A percentile compares a stretch with the other conserved stretches of the same genome.
Conservation (phyloP, 768 basidiomycete species). For the Phaeotremella skinneri region DNA sequence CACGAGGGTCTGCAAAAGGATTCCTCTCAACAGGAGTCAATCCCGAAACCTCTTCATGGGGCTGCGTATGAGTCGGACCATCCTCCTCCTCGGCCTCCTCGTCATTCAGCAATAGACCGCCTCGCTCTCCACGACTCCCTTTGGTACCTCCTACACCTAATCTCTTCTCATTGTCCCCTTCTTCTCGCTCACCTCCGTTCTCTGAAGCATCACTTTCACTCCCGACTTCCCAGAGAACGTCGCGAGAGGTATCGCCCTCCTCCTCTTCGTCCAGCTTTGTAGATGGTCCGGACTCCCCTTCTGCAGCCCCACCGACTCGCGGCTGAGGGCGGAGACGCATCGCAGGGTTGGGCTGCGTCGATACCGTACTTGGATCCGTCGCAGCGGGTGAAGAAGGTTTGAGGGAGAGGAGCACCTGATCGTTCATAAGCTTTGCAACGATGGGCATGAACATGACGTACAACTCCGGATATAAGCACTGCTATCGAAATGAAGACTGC, state of each 20-base stretch:
- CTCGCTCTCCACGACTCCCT: constrained; percentile 13
- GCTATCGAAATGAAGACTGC: constrained; percentile 82
- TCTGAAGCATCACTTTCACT: constrained; percentile 23
- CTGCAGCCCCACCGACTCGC: constrained; percentile 19
- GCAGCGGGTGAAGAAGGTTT: constrained; percentile 56
- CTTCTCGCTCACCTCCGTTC: constrained; percentile 15
- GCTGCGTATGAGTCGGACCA: background rate
- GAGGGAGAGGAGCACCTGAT: constrained; percentile 72
- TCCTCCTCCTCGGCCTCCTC: constrained; percentile 19
- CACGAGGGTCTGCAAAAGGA: constrained; percentile 18
- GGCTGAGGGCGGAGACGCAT: constrained; percentile 25
- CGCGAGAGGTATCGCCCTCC: background rate
- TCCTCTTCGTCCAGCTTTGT: constrained; percentile 13
- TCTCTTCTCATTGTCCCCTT: constrained; percentile 8
- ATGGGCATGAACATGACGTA: constrained; percentile 19
- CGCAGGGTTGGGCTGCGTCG: constrained; percentile 22
- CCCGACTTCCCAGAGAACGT: constrained; percentile 30
- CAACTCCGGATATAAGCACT: constrained; percentile 83
- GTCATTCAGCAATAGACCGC: constrained; percentile 17
- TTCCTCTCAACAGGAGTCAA: constrained; percentile 10
- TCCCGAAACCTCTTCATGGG: background rate
- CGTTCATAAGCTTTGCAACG: background rate
- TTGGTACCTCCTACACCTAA: constrained; percentile 11
- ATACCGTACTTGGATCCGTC: constrained; percentile 39
- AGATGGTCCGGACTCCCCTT: constrained; percentile 6